Conservation (phyloP, 371 early-diverging fungal species). For the Mortierella sp. region DNA sequence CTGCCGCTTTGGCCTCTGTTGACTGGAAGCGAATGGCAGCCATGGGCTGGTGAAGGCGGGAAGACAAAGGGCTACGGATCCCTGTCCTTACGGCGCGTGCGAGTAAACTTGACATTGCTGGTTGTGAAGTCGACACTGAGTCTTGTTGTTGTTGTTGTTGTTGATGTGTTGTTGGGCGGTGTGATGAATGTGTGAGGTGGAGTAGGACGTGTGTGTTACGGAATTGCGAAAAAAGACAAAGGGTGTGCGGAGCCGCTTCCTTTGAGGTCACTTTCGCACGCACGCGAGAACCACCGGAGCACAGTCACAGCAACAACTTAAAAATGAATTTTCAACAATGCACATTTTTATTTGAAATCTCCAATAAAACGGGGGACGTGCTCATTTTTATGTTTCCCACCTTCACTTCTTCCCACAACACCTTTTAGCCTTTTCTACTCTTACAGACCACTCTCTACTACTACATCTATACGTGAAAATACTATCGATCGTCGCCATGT, state of each 20-base stretch:
- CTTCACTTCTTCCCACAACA: not conserved
- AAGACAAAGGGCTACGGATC: slow-evolving; percentile 18
- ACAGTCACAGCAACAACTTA: slow-evolving; percentile 4
- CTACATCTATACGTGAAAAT: too few relatives aligned
- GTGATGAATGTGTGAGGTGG: not conserved
- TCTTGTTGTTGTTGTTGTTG: not conserved
- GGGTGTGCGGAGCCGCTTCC: not conserved
- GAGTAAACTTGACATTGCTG: slow-evolving; percentile 16
- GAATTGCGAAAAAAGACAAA: not conserved
- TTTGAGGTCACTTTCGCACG: not conserved
- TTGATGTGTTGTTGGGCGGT: not conserved
- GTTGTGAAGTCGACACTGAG: not conserved
- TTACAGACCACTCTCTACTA: not conserved
- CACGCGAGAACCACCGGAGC: slow-evolving; percentile 14
- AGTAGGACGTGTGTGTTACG: not conserved
- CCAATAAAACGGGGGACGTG: not conserved
- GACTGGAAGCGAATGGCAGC: slow-evolving; percentile 32
- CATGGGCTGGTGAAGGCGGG: slow-evolving; percentile 13
- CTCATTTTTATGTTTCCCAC: not conserved
- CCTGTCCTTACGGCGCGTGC: slow-evolving; percentile 22
- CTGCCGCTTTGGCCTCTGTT: slow-evolving; percentile 12
- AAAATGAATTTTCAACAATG: too few relatives aligned
- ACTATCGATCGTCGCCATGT: not conserved
- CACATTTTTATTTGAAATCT: too few relatives aligned
- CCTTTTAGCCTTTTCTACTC: not conserved